Evolutionary conservation across 768 basidiomycete genomes (phyloP), one percentile per base, ranked within the genome.

Genomic region (Mycena epipterygia): DNA sequence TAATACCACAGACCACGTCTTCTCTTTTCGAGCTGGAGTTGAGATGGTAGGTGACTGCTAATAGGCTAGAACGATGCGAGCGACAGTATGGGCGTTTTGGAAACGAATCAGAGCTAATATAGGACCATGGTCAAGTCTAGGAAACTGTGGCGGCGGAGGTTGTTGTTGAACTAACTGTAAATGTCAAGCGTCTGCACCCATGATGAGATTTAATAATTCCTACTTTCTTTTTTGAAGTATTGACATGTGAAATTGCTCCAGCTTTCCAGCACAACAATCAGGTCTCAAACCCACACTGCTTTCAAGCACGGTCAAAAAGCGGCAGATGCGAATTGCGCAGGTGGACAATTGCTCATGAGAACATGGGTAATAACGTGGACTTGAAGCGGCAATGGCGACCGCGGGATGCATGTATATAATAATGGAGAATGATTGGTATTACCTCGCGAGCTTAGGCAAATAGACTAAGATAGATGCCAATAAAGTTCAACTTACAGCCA

Each of bases 191-290:
- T 33, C 52, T 53, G 52, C 44, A 46, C 39, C 44, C 44, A 46
- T 46, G 44, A 46, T 46, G 44, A 23, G 3, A n/a, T 46, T 46
- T 46, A 46, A 46, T 46, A 46, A 46, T 46, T 46, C 44, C 44
- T 46, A 23, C 44, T 46, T 23, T 46, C 14, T 46, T 46, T 46
- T 46, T 46, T 46, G 51, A 52, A 52, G 51, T 29, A 52, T 30
- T 8, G 39, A 41, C 39, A 41, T 41, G 39, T 32, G 51, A 57
- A 57, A 37, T 57, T 57, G n/a, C 35, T 41, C 39, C 55, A 57
- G 55, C 55, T 37, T 57, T 57, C 37, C 55, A 57, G 55, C 35
- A 57, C 55, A 57, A 57, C 17, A 41, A 57, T 57, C 55, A 57
- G 35, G 39, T 57, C 25, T 39, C 37, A 57, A 39, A 57, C 37